Evolutionary conservation across 805 yeast species (phyloP).

Genomic region (Candida broadrunensis): DNA sequence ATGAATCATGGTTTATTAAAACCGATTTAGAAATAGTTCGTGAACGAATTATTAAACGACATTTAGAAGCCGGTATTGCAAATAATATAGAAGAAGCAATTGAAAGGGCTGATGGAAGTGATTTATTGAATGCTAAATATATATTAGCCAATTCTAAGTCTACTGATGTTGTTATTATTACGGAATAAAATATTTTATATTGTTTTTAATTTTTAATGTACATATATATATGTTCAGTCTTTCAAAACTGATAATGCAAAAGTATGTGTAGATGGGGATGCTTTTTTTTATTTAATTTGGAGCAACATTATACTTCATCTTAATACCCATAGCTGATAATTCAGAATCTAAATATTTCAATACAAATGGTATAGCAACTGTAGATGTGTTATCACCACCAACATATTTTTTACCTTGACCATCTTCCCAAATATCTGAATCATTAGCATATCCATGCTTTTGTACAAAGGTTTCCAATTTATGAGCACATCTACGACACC

Average conservation of each 20-base stretch:
- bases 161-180: conserved; percentile 12
- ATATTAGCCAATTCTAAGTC: conserved; percentile 19
- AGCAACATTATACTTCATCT: conserved; percentile 82
- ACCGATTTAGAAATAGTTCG: conserved; percentile 46
- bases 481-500: conserved; percentile 90
- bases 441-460: conserved; percentile 51
- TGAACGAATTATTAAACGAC: conserved; percentile 64
- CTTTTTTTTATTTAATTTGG: conserved; percentile 36
- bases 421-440: conserved; percentile 91
- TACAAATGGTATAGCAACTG: conserved; percentile 95
- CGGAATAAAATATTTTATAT: conserved; percentile 3
- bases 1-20: conserved; percentile 51
- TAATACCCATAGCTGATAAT: conserved; percentile 96
- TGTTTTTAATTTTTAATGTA: background rate
- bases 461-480: conserved; percentile 57
- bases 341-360: conserved; percentile 93
- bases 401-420: conserved; percentile 88
- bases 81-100: conserved; percentile 47
- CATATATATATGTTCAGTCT: background rate
- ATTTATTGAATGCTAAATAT: conserved; percentile 59
- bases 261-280: background rate
- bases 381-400: conserved; percentile 93
- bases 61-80: conserved; percentile 56
- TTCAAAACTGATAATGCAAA: conserved; percentile 2
- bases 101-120: conserved; percentile 52